Evolutionary conservation across 2,329 filamentous ascomycete genomes (phyloP).

Genomic region (Penicillium capsulatum): DNA sequence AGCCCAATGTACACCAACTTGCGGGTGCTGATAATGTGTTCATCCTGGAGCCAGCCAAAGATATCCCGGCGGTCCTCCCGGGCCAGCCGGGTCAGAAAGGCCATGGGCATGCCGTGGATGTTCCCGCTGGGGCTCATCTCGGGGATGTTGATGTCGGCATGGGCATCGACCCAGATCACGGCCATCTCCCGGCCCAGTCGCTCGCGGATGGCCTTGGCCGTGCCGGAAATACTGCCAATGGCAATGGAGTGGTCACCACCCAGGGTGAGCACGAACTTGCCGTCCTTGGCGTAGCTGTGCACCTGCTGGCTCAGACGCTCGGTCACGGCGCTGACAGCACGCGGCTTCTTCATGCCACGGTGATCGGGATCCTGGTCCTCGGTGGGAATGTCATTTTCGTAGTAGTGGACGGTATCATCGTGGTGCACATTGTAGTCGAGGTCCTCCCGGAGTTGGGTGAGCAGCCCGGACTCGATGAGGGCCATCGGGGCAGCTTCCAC

Average conservation of each 20-base stretch:
- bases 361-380: conserved; percentile 73
- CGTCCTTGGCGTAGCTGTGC: conserved; percentile 76
- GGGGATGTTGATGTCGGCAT: conserved; percentile 95
- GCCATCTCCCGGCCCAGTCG: conserved; percentile 77
- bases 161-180: conserved; percentile 97
- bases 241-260: conserved; percentile 96
- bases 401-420: conserved; percentile 76
- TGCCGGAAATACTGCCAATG: conserved; percentile 86
- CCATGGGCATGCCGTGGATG: conserved; percentile 96
- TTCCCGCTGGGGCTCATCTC: conserved; percentile 87
- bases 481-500: conserved; percentile 88
- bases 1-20: conserved; percentile 98
- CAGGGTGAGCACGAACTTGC: conserved; percentile 84
- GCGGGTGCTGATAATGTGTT: conserved; percentile 57
- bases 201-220: conserved; percentile 80
- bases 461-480: conserved; percentile 81
- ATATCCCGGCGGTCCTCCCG: conserved; percentile 69
- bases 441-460: conserved; percentile 76
- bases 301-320: conserved; percentile 75
- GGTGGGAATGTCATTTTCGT: conserved; percentile 66
- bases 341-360: conserved; percentile 92
- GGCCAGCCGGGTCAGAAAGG: conserved; percentile 83
- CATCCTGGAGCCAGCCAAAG: conserved; percentile 81
- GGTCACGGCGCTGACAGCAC: conserved; percentile 80
- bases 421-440: conserved; percentile 85